These are phyloP conservation scores for Gossypium bickii DNA, from an alignment of 345 rosid species.

Conservation along the genomic window DNA sequence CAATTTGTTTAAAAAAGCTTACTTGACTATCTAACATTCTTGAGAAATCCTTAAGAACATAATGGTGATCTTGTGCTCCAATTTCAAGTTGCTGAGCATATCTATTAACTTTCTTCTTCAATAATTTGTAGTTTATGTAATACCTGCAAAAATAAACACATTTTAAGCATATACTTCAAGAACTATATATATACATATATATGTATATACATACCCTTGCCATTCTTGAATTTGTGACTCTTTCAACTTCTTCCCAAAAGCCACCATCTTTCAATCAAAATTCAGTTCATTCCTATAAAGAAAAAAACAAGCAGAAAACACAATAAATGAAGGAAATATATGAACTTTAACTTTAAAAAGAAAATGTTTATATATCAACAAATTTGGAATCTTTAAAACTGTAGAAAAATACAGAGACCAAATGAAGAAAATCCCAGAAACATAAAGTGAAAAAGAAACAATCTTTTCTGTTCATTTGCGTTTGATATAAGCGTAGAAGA, in stretches of 20 bases:
- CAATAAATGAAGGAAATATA: neutral
- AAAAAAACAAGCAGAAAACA: neutral
- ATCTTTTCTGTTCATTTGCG: neutral
- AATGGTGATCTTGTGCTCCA: conserved; percentile 28
- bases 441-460: neutral
- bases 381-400: neutral
- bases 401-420: neutral
- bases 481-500: neutral
- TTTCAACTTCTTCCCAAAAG: conserved; percentile 48
- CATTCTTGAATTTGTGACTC: conserved; percentile 47
- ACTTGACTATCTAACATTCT: conserved; percentile 46
- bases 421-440: neutral
- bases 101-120: conserved; percentile 51
- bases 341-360: too few species aligned
- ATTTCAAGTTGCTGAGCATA: conserved; percentile 33
- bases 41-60: conserved; percentile 45
- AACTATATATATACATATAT: neutral
- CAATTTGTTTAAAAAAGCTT: neutral
- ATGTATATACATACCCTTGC: conserved; percentile 29
- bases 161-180: neutral
- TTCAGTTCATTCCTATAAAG: neutral
- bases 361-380: neutral
- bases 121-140: conserved; percentile 42
- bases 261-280: conserved; percentile 39
- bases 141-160: conserved; percentile 24